Evolutionary conservation across 441 rosid species (phyloP), one percentile per base, ranked within the genome.

Genomic region (Gossypium gossypioides): DNA sequence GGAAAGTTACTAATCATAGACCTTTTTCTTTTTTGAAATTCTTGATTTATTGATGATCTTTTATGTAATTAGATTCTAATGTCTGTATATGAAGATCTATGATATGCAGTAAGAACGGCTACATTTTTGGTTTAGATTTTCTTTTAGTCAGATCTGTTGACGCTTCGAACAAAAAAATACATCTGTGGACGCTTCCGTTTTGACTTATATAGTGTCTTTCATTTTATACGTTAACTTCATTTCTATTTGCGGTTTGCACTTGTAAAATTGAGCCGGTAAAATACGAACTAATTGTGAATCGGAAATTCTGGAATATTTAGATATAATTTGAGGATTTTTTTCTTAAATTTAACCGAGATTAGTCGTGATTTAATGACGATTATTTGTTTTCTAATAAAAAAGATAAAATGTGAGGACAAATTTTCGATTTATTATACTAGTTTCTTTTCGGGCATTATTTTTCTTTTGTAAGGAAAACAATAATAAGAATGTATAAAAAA

Each of bases 111-210:
- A 25, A 59, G 9, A 15, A 44, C 3, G 27, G 58, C 3, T 71
- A 25, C n/a, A 42, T n/a, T 7, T 57, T 58, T 16, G 32, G 60
- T 32, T 58, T 22, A 25, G 24, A 24, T 56, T 21, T 57, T 71
- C 37, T 5, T 59, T n/a, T 24, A 44, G 56, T 18, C 44, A 52
- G 72, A 68, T 68, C 44, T 29, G 55, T 59, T 71, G 58, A 42
- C 25, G 57, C 12, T 42, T 37, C 44, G 12, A 37, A 37, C 44
- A 7, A 37, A 37, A 37, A 37, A 37, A 7, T 29, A 7, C 0
- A 68, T 68, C 44, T 29, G 42, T 59, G 48, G 58, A 42, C 25
- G 66, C 12, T 57, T 71, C 40, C 9, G 56, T n/a, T 52, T 69
- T 15, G 25, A 27, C 16, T 68, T 70, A 25, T 58, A 7, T 18